Evolutionary conservation across 495 filamentous ascomycete species (phyloP), one percentile per base, ranked within the genome.

Genomic region (Pyrenopolyporus hunteri): DNA sequence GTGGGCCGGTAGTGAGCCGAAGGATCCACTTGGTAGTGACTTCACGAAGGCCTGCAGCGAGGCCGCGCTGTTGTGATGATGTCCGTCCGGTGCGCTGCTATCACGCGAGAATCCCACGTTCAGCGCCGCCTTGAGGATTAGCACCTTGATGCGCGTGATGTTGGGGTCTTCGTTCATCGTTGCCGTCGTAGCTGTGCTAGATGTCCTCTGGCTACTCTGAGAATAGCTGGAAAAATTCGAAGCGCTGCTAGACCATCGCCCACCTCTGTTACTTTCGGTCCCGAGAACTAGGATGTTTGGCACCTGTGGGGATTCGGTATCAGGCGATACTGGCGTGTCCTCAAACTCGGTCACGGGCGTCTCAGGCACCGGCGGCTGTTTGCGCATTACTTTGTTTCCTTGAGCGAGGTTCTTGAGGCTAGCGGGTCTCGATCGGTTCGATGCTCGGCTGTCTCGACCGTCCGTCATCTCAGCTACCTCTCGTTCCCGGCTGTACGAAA

Each of bases 261-360:
- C 77, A 74, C 67, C 74, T 19, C 71, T 74, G 46, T 73, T 56
- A 60, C 59, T 71, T 5, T 80, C 80, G 22, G 92, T 88, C 1
- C 92, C 91, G 2, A 96, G 83, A 1, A 97, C 87, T 25, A 96
- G 73, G 35, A 97, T 94, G 65, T 95, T 93, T 6, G 91, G 92
- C 25, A 90, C 80, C 46, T 81, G 80, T 1, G 84, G 85, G 10
- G 83, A 88, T 47, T 90, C 85, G 22, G 66, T 71, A 50, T 92
- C 88, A 0, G 91, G 90, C 6, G 90, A 93, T 10, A 90, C 80
- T 3, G 88, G 88, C 0, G 85, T 88, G 68, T 97, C 92, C 70
- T 97, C 92, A 70, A 97, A 96, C 60, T 96, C 90, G 7, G 92
- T 97, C 1, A 91, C 92, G 0, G 92, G 92, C 0, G 92, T 97